Base-by-base conservation (phyloP, 306 rosid species). In the Quercus aquifolioides region DNA sequence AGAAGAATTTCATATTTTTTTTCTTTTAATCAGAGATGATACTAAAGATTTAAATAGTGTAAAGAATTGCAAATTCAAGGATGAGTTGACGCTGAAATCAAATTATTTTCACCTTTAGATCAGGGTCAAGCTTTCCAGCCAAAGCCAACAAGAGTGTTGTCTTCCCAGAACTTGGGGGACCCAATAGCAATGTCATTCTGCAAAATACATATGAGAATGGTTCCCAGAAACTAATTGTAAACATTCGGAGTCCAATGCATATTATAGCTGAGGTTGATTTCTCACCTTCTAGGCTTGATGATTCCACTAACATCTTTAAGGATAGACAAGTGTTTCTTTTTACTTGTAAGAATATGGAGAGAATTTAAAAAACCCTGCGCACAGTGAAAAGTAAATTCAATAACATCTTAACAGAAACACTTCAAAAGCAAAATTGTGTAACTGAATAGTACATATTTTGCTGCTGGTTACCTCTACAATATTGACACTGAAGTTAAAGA, bases 131-230 rank as follows among this genome's bases (percentile, higher is more conserved):
- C 77, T 89, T 85, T 69, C 97, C 97, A 11, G 97, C 88, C 73
- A 94, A 83, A 55, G 94, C 89, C 56, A 89, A 55, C 21, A 94
- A 72, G 35, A 94, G 71, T 10, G 97, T 91, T 25, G 97, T 94
- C 71, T 91, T 94, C 21, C 98, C 97, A 21, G 97, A 89, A 59
- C 93, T 87, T 55, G 97, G 98, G 71, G 98, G 91, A 19, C 97
- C 98, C 85, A 92, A 74, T 74, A 92, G 97, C 74, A 92, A 86
- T 58, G 97, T 92, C 92, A 92, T 87, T 81, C 96, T 55, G 6
- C 83, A 77, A 19, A 82, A 46, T 7, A 73, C 57, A 26, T 2
- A 9, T 35, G 30, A 71, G 20, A 14, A 63, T 55, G 9, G 62
- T 73, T 18, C 15, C 30, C 21, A 20, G 25, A 23, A 25, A 73